Base-by-base conservation (phyloP, 176 grass and related monocot species). In the Hyparrhenia diplandra region DNA sequence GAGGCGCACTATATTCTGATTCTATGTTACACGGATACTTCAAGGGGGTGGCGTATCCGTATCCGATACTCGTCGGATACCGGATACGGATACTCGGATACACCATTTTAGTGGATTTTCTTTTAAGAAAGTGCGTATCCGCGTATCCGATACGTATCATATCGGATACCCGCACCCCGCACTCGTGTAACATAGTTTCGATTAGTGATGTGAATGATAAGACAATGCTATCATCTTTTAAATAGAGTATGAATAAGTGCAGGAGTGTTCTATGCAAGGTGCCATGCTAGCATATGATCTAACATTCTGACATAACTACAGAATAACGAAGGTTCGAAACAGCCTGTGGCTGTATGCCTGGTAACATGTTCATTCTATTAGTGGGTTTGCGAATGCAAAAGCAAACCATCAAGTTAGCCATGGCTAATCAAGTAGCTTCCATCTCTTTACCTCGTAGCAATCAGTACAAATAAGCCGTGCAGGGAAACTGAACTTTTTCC, bases 401-500 rank as follows among this genome's bases (percentile, higher is more conserved):
- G 20, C 51, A 34, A 6, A 75, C 5, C 18, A 71, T 76, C 41
- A 28, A 5, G 2, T 23, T 42, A 28, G 14, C 34, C 64, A 34
- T 72, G 12, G 66, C 2, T 65, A 58, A 64, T 39, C 5, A 52
- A 49, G 45, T 20, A 58, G 10, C 27, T 34, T 64, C 29, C 36
- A n/a, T 64, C 43, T 79, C 21, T 20, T 90, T 95, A 99, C 96
- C 85, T 99, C 88, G 0, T 82, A 99, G 83, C 93, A 99, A 91
- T 99, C 92, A 64, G 96, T 85, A 77, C 96, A 95, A 73, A 99
- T 91, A 90, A 99, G 96, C 35, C 92, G 90, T 63, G 92, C 92
- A 87, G 92, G 92, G 77, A 99, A 99, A 87, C 87, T 88, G 73
- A 99, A 95, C 62, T 93, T 99, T 82, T 99, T 95, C 64, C 88